These are phyloP conservation scores for Phyllosticta capitalensis DNA, from an alignment of 2,329 filamentous ascomycete species.

Conservation along the genomic window DNA sequence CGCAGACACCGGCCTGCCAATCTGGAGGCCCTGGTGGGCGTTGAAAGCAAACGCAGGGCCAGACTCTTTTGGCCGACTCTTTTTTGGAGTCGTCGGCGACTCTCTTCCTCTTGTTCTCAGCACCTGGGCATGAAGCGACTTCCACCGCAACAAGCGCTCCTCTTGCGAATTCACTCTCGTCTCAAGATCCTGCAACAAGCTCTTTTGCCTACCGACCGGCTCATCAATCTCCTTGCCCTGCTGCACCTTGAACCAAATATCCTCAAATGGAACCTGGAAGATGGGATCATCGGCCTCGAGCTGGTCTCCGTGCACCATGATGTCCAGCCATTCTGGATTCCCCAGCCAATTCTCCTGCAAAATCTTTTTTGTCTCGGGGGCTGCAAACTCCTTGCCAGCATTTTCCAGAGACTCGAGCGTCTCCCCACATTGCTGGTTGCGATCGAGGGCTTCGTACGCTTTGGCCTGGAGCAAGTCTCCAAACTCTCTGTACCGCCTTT, in stretches of 20 bases:
- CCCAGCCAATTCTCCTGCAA: conserved; percentile 71
- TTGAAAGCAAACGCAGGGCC: conserved; percentile 20
- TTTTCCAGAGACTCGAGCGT: conserved; percentile 16
- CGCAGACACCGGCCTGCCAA: not conserved
- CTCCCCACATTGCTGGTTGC: conserved; percentile 38
- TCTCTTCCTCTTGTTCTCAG: conserved; percentile 12
- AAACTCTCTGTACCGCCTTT: conserved; percentile 53
- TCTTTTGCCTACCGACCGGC: conserved; percentile 29
- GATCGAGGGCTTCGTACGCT: conserved; percentile 46
- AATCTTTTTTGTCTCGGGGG: conserved; percentile 43
- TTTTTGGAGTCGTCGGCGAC: not conserved
- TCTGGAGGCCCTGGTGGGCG: conserved; percentile 23
- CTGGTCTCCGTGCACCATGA: conserved; percentile 58
- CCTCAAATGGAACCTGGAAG: conserved; percentile 57
- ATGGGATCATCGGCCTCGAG: conserved; percentile 49
- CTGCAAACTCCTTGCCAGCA: conserved; percentile 16
- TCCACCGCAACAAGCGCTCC: conserved; percentile 62
- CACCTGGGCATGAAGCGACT: conserved; percentile 48
- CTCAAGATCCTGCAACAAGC: conserved; percentile 61
- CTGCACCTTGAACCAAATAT: conserved; percentile 61
- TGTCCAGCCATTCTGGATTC: conserved; percentile 62
- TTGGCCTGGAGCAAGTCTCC: conserved; percentile 55
- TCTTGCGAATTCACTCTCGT: conserved; percentile 56
- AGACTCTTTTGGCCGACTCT: conserved; percentile 11
- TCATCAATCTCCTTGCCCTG: conserved; percentile 43